These are phyloP conservation scores for Picea abies DNA, from an alignment of 83 land plant species.

Conservation along the genomic window DNA sequence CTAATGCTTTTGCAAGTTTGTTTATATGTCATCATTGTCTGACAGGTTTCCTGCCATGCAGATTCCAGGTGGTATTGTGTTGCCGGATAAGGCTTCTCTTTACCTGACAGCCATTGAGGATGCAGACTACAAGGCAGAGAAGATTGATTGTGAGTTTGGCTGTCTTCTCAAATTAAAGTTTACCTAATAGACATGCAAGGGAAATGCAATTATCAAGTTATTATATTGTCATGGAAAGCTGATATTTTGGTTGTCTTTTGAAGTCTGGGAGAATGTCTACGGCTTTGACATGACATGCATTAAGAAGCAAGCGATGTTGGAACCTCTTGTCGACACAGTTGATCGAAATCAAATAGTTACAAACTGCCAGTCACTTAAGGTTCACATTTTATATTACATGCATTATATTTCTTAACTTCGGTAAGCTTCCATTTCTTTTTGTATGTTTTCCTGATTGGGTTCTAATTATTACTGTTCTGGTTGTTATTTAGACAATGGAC, in stretches of 20 bases:
- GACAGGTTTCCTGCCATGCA: conserved; percentile 13
- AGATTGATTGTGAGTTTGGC: conserved; percentile 78
- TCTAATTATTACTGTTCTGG: not conserved
- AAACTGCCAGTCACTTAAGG: conserved; percentile 87
- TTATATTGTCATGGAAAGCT: not conserved
- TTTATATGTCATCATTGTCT: not conserved
- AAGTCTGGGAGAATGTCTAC: conserved; percentile 96
- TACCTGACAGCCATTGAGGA: conserved; percentile 94
- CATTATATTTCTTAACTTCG: conserved; percentile 8
- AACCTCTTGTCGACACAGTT: conserved; percentile 97
- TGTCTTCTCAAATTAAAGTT: not conserved
- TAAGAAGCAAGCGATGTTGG: conserved; percentile 91
- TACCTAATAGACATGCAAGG: not conserved
- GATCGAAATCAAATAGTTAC: conserved; percentile 96
- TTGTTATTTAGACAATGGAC: conserved; percentile 83
- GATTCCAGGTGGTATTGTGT: conserved; percentile 73
- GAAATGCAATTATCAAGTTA: not conserved
- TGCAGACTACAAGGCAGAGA: conserved; percentile 95
- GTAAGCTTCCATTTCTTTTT: not conserved
- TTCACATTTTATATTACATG: conserved; percentile 20
- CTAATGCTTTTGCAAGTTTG: not conserved
- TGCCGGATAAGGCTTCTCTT: conserved; percentile 85
- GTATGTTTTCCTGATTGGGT: not conserved
- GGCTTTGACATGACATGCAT: conserved; percentile 99
- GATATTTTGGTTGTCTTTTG: conserved; percentile 7